Evolutionary conservation across 306 rosid genomes (phyloP), one percentile per base, ranked within the genome.

Genomic region (Begonia loranthoides): DNA sequence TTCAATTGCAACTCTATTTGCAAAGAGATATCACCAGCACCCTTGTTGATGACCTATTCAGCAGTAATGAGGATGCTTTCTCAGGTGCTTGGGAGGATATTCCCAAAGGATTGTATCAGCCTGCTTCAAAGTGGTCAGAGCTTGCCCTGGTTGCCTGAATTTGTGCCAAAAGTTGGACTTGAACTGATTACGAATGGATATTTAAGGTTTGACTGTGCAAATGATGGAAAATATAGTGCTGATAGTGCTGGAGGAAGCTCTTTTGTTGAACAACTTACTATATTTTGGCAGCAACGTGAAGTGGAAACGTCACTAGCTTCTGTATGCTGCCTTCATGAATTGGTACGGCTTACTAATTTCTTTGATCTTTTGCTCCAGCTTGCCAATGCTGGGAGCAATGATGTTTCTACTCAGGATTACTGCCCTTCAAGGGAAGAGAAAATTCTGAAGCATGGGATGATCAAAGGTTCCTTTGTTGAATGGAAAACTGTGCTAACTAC

Each of bases 111-210:
- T 62, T 54, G 74, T 21, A 50, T 49, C 57, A 65, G 40, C 69
- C 47, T 41, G 19, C 56, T 47, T 46, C 79, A 62, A 65, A 52
- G 67, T 66, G 69, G 56, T 61, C 73, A 62, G 53, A 61, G 36
- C 49, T 76, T 90, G 49, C 99, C 94, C 4, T 86, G 95, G 95
- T 85, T 90, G 62, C 94, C 95, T 13, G 84, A 82, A 62, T 86
- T 86, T 78, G 85, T 90, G 52, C 99, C 95, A 15, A 76, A 75
- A 66, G 72, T 80, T 62, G 99, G 94, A 52, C 95, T 82, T 45
- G 80, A 74, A 66, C 69, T 90, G 33, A 67, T 82, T 49, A 90
- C 59, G 57, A 69, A 68, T 71, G 71, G 79, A 70, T 72, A 74
- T 61, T 57, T 72, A 50, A 70, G 72, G 49, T 51, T 71, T 67